Conservation (phyloP, 2,329 filamentous ascomycete species). For the Cladophialophora carrionii region DNA sequence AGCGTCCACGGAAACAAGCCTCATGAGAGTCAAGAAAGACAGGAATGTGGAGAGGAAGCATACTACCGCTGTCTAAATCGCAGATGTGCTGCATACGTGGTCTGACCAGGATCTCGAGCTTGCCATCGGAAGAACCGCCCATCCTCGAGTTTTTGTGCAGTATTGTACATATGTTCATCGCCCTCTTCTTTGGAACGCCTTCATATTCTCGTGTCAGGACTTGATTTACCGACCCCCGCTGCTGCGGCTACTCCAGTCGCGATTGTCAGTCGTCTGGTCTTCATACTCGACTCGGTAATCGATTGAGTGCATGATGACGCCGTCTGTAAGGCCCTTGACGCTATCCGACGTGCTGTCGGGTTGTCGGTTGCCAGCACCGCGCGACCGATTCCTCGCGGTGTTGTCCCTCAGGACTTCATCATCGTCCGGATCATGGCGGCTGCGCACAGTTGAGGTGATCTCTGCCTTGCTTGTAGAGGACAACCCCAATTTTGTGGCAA, state of each 20-base stretch:
- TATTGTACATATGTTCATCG: neutral
- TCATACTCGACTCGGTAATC: conserved; percentile 39
- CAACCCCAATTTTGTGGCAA: conserved; percentile 17
- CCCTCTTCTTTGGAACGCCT: conserved; percentile 10
- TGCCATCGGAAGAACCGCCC: neutral
- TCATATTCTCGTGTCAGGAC: conserved; percentile 1
- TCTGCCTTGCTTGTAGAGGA: conserved; percentile 14
- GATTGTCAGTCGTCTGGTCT: conserved; percentile 21
- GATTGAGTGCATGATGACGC: conserved; percentile 38
- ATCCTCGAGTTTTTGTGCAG: neutral
- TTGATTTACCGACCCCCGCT: conserved; percentile 4
- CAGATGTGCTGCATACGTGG: neutral
- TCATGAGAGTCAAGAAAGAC: neutral
- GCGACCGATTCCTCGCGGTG: conserved; percentile 7
- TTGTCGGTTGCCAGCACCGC: conserved; percentile 11
- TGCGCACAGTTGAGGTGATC: conserved; percentile 11
- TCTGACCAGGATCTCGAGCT: neutral
- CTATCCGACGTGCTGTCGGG: conserved; percentile 28
- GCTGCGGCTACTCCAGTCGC: conserved; percentile 17
- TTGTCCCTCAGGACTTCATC: neutral
- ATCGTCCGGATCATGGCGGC: conserved; percentile 8
- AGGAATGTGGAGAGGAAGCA: neutral
- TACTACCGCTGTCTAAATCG: neutral
- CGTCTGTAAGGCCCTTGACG: conserved; percentile 34
- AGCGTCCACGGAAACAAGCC: neutral